Conservation (phyloP, 495 filamentous ascomycete genomes). For the Penicillium fimorum region DNA sequence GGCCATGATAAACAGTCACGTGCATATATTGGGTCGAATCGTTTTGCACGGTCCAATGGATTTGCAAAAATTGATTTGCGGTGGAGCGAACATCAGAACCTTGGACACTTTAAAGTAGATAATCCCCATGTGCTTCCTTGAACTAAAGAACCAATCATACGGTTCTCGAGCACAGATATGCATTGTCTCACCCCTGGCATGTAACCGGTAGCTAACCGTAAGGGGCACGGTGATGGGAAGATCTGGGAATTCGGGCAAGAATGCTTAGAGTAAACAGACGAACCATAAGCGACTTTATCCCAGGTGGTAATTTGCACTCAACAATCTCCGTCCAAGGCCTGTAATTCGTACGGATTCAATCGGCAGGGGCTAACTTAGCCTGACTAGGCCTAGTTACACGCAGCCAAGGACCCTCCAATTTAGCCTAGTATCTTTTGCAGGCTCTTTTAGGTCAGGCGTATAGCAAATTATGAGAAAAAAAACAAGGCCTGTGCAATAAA, state of each 20-base stretch:
- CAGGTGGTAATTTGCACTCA: neutral
- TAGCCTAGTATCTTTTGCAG: neutral
- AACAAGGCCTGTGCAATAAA: constrained; percentile 4
- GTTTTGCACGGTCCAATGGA: neutral
- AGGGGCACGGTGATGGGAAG: constrained; percentile 10
- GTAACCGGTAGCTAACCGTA: constrained; percentile 21
- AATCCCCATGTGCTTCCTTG: neutral
- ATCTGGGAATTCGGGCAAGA: constrained; percentile 21
- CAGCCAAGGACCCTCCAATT: constrained; percentile 11
- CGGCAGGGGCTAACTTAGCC: constrained; percentile 2
- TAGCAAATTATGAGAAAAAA: neutral
- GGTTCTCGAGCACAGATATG: neutral
- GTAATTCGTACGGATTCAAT: constrained; percentile 5
- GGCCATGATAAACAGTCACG: constrained; percentile 9
- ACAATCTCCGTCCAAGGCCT: neutral
- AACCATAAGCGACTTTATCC: neutral
- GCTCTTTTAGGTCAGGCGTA: neutral
- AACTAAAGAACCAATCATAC: constrained; percentile 2
- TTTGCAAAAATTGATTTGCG: neutral
- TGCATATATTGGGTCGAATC: neutral
- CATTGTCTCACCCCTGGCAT: constrained; percentile 18
- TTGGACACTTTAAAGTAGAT: neutral
- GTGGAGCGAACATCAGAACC: constrained; percentile 1
- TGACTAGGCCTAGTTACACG: constrained; percentile 3
- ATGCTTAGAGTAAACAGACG: constrained; percentile 18